Evolutionary conservation across 306 rosid species (phyloP).

Genomic region (Hippophae rhamnoides): DNA sequence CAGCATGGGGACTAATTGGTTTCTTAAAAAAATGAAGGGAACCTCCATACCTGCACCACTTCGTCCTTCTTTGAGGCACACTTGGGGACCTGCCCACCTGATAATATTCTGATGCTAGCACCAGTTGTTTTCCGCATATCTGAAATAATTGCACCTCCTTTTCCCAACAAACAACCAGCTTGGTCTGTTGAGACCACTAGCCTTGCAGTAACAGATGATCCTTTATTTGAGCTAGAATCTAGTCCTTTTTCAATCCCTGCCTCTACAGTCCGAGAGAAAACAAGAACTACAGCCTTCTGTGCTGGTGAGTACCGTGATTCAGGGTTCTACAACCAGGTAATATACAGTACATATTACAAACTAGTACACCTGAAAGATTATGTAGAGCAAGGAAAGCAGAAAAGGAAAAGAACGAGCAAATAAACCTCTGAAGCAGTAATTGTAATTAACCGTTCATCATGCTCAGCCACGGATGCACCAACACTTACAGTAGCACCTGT

Average conservation of each 20-base stretch:
- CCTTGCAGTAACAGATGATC: slow-evolving; percentile 52
- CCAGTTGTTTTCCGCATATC: slow-evolving; percentile 85
- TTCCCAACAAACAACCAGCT: slow-evolving; percentile 95
- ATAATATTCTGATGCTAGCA: slow-evolving; percentile 57
- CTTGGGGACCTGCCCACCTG: slow-evolving; percentile 73
- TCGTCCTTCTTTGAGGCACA: slow-evolving; percentile 64
- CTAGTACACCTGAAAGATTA: slow-evolving; percentile 10
- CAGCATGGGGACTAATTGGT: not conserved
- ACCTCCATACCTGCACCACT: slow-evolving; percentile 61
- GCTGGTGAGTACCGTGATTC: slow-evolving; percentile 86
- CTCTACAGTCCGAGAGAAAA: slow-evolving; percentile 68
- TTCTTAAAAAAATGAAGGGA: not conserved
- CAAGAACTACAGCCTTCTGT: slow-evolving; percentile 80
- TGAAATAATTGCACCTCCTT: slow-evolving; percentile 74
- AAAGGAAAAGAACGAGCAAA: not conserved
- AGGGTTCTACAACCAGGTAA: slow-evolving; percentile 38
- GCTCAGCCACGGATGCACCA: slow-evolving; percentile 53
- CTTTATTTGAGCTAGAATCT: slow-evolving; percentile 45
- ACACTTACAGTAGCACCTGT: slow-evolving; percentile 75
- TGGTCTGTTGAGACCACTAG: slow-evolving; percentile 72
- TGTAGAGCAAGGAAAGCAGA: slow-evolving; percentile 4
- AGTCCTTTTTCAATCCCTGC: slow-evolving; percentile 58
- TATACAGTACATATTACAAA: slow-evolving; percentile 6
- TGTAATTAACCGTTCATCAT: slow-evolving; percentile 72
- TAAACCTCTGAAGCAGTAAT: slow-evolving; percentile 83